Conservation (phyloP, 805 yeast species). For the Alloascoidea africana region DNA sequence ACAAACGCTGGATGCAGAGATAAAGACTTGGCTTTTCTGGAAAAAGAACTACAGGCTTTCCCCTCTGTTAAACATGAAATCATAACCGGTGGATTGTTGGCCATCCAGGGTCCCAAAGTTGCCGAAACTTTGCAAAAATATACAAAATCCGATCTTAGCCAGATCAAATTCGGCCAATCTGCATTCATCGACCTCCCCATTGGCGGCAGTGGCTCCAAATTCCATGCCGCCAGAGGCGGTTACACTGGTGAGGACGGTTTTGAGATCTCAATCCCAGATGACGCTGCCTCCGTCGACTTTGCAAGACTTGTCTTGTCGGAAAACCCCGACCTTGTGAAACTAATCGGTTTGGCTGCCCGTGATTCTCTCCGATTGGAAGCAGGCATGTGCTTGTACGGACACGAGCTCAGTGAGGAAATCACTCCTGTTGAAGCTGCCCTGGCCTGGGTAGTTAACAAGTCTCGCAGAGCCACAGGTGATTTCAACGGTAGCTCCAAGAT, state of each 20-base stretch:
- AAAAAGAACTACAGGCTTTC: conserved; percentile 27
- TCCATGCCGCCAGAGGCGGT: conserved; percentile 88
- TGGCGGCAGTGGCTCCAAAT: conserved; percentile 19
- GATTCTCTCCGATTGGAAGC: conserved; percentile 93
- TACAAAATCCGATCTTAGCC: conserved; percentile 40
- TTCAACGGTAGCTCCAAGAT: conserved; percentile 74
- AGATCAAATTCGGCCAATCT: conserved; percentile 63
- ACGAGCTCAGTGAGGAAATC: conserved; percentile 64
- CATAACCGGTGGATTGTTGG: conserved; percentile 60
- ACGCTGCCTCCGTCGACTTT: conserved; percentile 36
- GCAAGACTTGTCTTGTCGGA: conserved; percentile 43
- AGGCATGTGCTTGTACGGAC: conserved; percentile 95
- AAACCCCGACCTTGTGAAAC: conserved; percentile 40
- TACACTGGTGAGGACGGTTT: conserved; percentile 99
- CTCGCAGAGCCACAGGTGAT: conserved; percentile 39
- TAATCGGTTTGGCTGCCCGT: conserved; percentile 96
- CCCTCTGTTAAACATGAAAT: conserved; percentile 15
- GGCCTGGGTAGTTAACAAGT: conserved; percentile 79
- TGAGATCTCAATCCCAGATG: conserved; percentile 65
- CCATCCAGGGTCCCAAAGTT: conserved; percentile 88
- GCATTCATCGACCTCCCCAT: conserved; percentile 28
- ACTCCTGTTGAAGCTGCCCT: conserved; percentile 86
- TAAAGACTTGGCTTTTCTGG: conserved; percentile 57
- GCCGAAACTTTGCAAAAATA: conserved; percentile 48
- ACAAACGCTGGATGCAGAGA: conserved; percentile 93